phyloP scores from a whole-genome alignment of 2,329 filamentous ascomycete genomes.

The Scedosporium apiospermum region DNA sequence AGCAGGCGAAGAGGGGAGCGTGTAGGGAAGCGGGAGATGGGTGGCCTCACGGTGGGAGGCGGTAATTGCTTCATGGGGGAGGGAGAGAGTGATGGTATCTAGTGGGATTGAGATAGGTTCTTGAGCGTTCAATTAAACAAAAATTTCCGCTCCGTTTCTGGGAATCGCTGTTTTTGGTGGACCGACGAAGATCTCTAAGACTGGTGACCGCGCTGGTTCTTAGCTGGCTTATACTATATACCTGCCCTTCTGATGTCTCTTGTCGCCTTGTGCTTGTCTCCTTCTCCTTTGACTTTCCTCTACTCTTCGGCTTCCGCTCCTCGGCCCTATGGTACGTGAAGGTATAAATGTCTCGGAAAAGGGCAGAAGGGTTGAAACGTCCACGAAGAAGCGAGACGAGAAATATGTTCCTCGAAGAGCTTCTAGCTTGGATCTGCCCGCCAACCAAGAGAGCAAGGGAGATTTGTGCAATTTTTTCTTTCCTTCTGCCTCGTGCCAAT shows the following conservation, averaged over 20 bases:
- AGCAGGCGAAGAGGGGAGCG: neutral
- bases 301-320: neutral
- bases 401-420: no score
- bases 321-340: neutral
- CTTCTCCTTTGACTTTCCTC: neutral
- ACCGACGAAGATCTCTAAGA: no score
- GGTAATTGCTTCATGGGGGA: neutral
- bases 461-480: neutral
- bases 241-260: no score
- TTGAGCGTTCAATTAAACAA: slow-evolving; percentile 1
- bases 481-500: neutral
- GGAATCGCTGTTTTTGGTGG: neutral
- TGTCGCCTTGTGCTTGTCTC: no score
- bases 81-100: neutral
- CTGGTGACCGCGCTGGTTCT: no score
- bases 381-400: no score
- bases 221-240: no score
- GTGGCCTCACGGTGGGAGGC: neutral
- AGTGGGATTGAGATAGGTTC: neutral
- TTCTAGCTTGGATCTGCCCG: no score
- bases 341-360: neutral
- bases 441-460: no score
- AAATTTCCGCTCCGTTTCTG: neutral
- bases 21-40: neutral
- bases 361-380: neutral